phyloP scores from a whole-genome alignment of 352 stramenopile species.

The Phytophthora melonis region DNA sequence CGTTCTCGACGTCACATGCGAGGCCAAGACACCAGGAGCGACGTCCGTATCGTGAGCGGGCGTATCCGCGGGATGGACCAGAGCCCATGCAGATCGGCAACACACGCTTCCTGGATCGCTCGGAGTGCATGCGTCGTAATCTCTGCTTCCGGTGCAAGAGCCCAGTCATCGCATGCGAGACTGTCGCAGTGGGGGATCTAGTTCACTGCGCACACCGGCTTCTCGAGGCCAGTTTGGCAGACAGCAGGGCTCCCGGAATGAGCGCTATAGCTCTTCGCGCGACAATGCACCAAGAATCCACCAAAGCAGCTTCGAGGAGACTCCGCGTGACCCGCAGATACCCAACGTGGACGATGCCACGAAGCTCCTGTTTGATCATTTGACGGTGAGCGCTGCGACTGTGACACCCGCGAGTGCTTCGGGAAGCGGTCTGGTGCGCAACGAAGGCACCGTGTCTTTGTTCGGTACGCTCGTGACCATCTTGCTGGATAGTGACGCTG shows the following conservation, averaged over 20 bases:
- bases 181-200: neutral
- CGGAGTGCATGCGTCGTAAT: slow-evolving; percentile 9
- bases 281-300: neutral
- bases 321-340: neutral
- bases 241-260: neutral
- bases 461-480: neutral
- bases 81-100: slow-evolving; percentile 17
- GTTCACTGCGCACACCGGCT: neutral
- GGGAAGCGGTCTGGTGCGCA: slow-evolving; percentile 1
- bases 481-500: neutral
- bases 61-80: neutral
- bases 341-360: neutral
- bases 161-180: neutral
- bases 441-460: neutral
- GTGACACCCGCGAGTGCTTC: neutral
- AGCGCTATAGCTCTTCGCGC: neutral
- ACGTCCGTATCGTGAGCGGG: neutral
- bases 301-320: neutral
- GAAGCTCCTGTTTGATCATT: neutral
- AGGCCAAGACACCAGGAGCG: neutral
- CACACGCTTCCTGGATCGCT: slow-evolving; percentile 6
- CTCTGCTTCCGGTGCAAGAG: slow-evolving; percentile 6
- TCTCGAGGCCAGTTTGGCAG: neutral
- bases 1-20: neutral
- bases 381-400: neutral